Evolutionary conservation across 2,329 filamentous ascomycete species (phyloP).

Genomic region (Colletotrichum neosansevieriae): DNA sequence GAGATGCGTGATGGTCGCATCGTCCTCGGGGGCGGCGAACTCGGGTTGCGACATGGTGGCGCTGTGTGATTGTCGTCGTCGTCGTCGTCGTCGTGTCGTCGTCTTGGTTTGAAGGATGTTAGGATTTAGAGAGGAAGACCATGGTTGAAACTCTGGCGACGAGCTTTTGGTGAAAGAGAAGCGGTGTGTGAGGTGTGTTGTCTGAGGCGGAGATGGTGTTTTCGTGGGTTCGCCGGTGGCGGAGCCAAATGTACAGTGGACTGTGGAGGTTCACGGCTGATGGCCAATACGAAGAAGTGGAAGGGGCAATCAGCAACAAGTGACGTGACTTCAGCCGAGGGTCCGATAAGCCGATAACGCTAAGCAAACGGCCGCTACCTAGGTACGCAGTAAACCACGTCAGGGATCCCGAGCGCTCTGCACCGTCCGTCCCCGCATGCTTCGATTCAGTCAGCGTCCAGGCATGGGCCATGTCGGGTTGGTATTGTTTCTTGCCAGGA

Average conservation of each 20-base stretch:
- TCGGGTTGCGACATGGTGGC: constrained; percentile 29
- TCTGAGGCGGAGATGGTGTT: neutral
- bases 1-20: constrained; percentile 28
- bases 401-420: neutral
- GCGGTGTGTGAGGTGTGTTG: neutral
- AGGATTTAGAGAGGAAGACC: constrained; percentile 1
- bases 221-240: constrained; percentile 18
- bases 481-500: too few relatives aligned
- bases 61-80: neutral
- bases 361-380: constrained; percentile 30
- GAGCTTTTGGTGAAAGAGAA: neutral
- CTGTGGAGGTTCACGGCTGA: constrained; percentile 29
- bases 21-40: constrained; percentile 22
- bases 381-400: constrained; percentile 15
- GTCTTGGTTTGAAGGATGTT: neutral
- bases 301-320: constrained; percentile 16
- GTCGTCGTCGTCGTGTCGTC: too few relatives aligned
- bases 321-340: constrained; percentile 38
- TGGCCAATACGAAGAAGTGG: constrained; percentile 10
- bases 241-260: neutral
- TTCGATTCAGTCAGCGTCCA: neutral
- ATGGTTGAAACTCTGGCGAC: constrained; percentile 12
- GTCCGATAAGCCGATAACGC: constrained; percentile 37
- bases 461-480: too few relatives aligned
- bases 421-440: constrained; percentile 36